Percentiles rank a stretch among this genome's conserved stretches.
These are phyloP conservation scores for Candida ulmi DNA, from an alignment of 805 yeast species.

Conservation along the genomic window DNA sequence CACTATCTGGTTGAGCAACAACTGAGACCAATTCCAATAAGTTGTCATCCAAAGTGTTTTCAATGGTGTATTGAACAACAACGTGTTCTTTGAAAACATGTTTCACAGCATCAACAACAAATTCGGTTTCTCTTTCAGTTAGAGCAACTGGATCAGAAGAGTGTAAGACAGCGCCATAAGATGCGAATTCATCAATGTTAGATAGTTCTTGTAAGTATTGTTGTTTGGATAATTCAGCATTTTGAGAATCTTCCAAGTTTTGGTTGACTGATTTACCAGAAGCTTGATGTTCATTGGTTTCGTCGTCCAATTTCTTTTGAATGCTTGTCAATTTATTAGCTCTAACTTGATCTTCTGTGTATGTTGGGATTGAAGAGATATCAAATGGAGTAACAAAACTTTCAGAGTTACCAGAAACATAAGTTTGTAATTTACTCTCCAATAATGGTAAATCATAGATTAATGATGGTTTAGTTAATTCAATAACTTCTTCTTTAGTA, in stretches of 20 bases:
- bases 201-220: conserved; percentile 66
- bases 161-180: conserved; percentile 71
- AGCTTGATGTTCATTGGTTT: conserved; percentile 15
- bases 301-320: conserved; percentile 27
- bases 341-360: conserved; percentile 61
- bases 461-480: conserved; percentile 60
- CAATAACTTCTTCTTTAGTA: conserved; percentile 31
- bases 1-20: conserved; percentile 53
- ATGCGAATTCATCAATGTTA: conserved; percentile 64
- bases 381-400: conserved; percentile 58
- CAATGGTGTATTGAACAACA: conserved; percentile 75
- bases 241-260: conserved; percentile 16
- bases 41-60: conserved; percentile 77
- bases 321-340: conserved; percentile 57
- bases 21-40: conserved; percentile 74
- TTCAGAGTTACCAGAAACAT: conserved; percentile 45
- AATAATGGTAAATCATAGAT: conserved; percentile 70
- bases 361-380: conserved; percentile 58
- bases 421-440: conserved; percentile 70
- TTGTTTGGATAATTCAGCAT: conserved; percentile 42
- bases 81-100: conserved; percentile 73
- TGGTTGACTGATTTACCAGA: conserved; percentile 1
- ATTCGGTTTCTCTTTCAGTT: conserved; percentile 91
- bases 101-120: conserved; percentile 77
- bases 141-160: conserved; percentile 60